Evolutionary conservation across 139 green algal species (phyloP).

Genomic region (Coccomyxa sp.): DNA sequence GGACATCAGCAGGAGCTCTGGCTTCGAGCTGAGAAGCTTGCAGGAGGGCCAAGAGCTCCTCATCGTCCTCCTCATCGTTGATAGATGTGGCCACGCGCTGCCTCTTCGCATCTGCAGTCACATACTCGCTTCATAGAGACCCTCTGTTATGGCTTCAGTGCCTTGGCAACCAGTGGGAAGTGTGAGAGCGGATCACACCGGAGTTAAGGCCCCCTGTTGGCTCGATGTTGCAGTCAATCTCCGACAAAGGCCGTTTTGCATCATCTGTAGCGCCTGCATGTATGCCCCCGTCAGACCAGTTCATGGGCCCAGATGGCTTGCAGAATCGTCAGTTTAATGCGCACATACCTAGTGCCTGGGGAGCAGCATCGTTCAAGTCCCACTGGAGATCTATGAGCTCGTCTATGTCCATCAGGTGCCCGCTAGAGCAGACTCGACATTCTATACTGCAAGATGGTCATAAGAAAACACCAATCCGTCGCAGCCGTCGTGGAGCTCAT

Average conservation of each 20-base stretch:
- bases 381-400: background rate
- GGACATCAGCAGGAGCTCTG: background rate
- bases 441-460: background rate
- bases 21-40: background rate
- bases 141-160: too few species aligned
- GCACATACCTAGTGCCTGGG: too few species aligned
- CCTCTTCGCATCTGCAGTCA: too few species aligned
- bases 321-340: too few species aligned
- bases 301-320: too few species aligned
- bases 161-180: background rate
- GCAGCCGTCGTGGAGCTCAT: too few species aligned
- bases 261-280: background rate
- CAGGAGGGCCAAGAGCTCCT: constrained; percentile 33
- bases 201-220: background rate
- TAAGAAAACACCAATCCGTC: too few species aligned
- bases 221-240: background rate
- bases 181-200: background rate
- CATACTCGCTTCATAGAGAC: too few species aligned
- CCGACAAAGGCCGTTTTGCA: background rate
- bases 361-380: background rate
- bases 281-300: background rate
- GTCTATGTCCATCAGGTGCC: background rate
- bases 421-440: background rate
- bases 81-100: background rate
- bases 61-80: constrained; percentile 24